Conservation (phyloP, 2,329 filamentous ascomycete species). For the Hypomyces perniciosus region DNA sequence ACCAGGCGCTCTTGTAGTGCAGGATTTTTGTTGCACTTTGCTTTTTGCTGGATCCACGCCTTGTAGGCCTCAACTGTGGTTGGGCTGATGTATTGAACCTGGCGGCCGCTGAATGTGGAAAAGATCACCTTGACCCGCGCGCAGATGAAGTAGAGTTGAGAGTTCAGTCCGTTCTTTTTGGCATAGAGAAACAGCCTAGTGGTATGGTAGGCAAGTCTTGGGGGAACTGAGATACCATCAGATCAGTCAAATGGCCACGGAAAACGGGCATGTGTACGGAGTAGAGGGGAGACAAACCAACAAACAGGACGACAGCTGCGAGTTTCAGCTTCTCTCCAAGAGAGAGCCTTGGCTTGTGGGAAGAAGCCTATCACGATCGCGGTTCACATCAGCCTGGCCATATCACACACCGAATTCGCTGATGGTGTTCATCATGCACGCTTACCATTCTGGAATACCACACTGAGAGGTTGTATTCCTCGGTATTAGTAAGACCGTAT, state of each 20-base stretch:
- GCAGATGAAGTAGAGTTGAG: constrained; percentile 13
- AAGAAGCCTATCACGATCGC: neutral
- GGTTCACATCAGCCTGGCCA: too few species aligned
- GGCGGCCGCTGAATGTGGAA: constrained; percentile 16
- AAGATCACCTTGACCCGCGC: constrained; percentile 16
- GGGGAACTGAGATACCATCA: constrained; percentile 10
- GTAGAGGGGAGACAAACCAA: constrained; percentile 8
- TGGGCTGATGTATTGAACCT: constrained; percentile 19
- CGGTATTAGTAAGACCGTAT: too few species aligned
- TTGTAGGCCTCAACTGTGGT: constrained; percentile 18
- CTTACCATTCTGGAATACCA: too few species aligned
- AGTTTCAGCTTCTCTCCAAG: constrained; percentile 15
- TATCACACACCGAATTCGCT: too few species aligned
- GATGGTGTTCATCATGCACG: too few species aligned
- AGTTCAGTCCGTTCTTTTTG: constrained; percentile 13
- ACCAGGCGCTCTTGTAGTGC: constrained; percentile 14
- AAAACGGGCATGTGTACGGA: too few species aligned
- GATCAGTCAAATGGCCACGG: neutral
- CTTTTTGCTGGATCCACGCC: constrained; percentile 19
- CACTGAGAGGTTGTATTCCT: too few species aligned
- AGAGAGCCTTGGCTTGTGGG: constrained; percentile 18
- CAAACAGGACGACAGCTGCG: constrained; percentile 11
- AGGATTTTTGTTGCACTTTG: constrained; percentile 4
- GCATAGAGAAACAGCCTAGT: constrained; percentile 15
- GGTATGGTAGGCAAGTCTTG: constrained; percentile 9